A percentile compares a stretch with the other conserved stretches of the same genome.
phyloP scores from a whole-genome alignment of 129 eudicot species.

The Silybum marianum region DNA sequence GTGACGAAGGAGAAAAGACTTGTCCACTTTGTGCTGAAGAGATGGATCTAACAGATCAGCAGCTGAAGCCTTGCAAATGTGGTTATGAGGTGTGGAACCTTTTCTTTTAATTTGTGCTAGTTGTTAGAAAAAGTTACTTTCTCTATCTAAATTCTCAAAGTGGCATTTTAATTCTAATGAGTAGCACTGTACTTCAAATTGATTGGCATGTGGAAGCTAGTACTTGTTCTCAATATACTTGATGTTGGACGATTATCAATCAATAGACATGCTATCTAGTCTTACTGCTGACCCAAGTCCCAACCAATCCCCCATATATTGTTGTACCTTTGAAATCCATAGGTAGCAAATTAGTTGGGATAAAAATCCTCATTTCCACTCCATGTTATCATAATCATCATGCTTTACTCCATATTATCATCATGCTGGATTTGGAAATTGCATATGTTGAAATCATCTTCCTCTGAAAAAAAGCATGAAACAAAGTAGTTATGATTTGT shows the following conservation, averaged over 20 bases:
- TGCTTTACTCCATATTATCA: background rate
- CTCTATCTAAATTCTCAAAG: background rate
- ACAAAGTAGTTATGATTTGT: background rate
- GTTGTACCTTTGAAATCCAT: background rate
- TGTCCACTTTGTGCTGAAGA: constrained; percentile 88
- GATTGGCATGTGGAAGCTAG: constrained; percentile 9
- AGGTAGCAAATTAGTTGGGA: background rate
- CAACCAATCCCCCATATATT: background rate
- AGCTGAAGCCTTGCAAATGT: constrained; percentile 80
- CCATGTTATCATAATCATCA: too few species aligned
- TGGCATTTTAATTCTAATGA: background rate
- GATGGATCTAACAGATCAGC: constrained; percentile 88
- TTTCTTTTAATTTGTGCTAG: background rate
- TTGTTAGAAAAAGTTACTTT: constrained; percentile 11
- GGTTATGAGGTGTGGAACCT: constrained; percentile 53
- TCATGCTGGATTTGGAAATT: background rate
- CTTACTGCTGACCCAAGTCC: background rate
- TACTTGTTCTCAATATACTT: background rate
- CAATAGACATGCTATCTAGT: background rate
- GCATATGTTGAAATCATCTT: constrained; percentile 1
- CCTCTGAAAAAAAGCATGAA: background rate
- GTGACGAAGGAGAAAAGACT: constrained; percentile 74
- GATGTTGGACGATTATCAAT: background rate
- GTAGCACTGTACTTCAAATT: background rate
- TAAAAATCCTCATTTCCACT: background rate